Evolutionary conservation across 768 basidiomycete species (phyloP), one percentile per base, ranked within the genome.

Genomic region (Suillus ampliporus): DNA sequence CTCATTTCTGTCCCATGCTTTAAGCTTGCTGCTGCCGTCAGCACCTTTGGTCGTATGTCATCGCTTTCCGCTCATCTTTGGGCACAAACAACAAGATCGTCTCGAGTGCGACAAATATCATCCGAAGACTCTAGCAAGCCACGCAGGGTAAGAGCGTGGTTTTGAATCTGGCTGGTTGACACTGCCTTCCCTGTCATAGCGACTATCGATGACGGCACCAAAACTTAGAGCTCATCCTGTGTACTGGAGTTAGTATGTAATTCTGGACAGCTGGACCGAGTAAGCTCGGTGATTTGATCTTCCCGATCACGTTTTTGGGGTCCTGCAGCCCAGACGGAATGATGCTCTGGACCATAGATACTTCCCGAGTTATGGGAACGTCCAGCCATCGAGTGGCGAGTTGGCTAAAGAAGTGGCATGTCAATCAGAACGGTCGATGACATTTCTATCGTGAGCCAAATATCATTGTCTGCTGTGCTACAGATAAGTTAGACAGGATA

Each of bases 91-190:
- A 93, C 84, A 2, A 93, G 72, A 41, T 89, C 83, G 3, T 79
- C 79, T 2, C 92, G 85, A 58, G 83, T 79, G 8, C 83, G 81
- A 59, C 83, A 83, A 2, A 95, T 69, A 35, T 90, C 88, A 63
- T 96, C 90, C 0, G 99, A 82, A 21, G 87, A 83, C 73, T 99
- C 97, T 21, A 99, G 79, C 7, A 86, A 82, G 7, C 84, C 81
- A 15, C 93, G 88, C 7, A 97, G 76, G 3, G 83, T 80, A n/a
- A 89, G 87, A 2, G 91, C 88, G 65, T 88, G 86, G 23, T 74
- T 81, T 67, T 84, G 85, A 5, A 86, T 91, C 67, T 79, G 81
- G 71, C 72, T 78, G 13, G 79, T 79, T 10, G 76, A 68, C 15
- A 79, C 79, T 9, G 73, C 68, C 50, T 61, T 67, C 57, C 63